Evolutionary conservation across 192 early-diverging fungal species (phyloP), one percentile per base, ranked within the genome.

Genomic region (Coemansia brasiliensis): DNA sequence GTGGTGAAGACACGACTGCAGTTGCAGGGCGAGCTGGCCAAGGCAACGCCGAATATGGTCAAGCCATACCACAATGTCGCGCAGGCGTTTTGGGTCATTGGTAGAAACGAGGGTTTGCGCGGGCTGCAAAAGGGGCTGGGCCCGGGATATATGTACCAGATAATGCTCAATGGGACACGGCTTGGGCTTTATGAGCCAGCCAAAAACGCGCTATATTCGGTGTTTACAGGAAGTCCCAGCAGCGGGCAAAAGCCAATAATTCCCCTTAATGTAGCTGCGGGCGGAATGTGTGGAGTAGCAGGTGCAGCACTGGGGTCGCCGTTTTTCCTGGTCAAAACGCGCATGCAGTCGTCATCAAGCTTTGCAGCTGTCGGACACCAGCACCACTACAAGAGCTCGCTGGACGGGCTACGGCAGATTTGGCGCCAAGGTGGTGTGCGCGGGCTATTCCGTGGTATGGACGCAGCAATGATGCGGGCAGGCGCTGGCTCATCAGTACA

Each of bases 1-100:
- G 88, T 96, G 0, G 92, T 94, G 26, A 98, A 98, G 69, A 94
- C 91, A 12, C 86, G 95, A 27, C 80, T 98, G 45, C 95, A 98
- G 71, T 82, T 98, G 38, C 95, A 98, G 71, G 94, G 93, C 42
- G 92, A 96, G 69, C 77, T 91, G 53, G 84, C 85, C 16, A 67
- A 69, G 26, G 69, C 68, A 17, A 57, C 62, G 42, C 61, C 74
- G 11, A 57, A 55, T 32, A 82, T 78, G 55, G 45, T 61, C 32
- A 80, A 72, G 60, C 50, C 86, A 20, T 95, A 95, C 74, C 84
- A 79, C 60, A 92, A 90, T 57, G 87, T 90, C 32, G 79, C 89
- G 26, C 84, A 87, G 59, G 89, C 92, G 17, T 85, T 95, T 32
- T 82, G 72, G 42, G 81, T 86, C 22, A 90, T 98, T 49, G 81